Conservation (phyloP, 2,329 filamentous ascomycete species). For the Xylariaceae sp. region DNA sequence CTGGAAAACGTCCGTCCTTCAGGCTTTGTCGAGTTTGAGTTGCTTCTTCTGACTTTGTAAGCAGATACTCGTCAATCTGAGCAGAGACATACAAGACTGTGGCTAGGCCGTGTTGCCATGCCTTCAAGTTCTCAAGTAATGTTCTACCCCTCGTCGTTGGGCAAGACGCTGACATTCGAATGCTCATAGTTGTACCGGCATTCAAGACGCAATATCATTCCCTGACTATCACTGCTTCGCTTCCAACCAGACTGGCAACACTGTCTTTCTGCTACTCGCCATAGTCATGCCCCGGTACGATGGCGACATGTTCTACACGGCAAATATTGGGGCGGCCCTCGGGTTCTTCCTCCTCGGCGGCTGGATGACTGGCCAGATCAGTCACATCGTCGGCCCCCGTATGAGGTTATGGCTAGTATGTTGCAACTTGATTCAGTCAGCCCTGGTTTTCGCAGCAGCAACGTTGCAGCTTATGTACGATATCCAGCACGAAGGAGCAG, state of each 20-base stretch:
- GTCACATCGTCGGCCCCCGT: slow-evolving; percentile 58
- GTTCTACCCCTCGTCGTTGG: not conserved
- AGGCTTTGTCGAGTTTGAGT: slow-evolving; percentile 52
- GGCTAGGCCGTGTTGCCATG: not conserved
- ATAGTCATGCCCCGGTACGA: slow-evolving; percentile 56
- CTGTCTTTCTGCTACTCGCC: slow-evolving; percentile 62
- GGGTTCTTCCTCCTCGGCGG: slow-evolving; percentile 63
- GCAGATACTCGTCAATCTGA: slow-evolving; percentile 17
- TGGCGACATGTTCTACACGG: slow-evolving; percentile 56
- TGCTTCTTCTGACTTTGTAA: slow-evolving; percentile 55
- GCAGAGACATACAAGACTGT: not conserved
- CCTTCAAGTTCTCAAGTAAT: not conserved
- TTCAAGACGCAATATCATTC: slow-evolving; percentile 66
- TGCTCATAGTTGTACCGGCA: slow-evolving; percentile 51
- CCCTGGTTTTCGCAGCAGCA: slow-evolving; percentile 60
- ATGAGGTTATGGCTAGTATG: slow-evolving; percentile 60
- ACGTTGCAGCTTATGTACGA: slow-evolving; percentile 54
- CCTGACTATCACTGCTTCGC: slow-evolving; percentile 68
- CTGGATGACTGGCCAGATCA: slow-evolving; percentile 62
- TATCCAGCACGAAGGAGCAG: slow-evolving; percentile 43
- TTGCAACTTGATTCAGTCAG: slow-evolving; percentile 62
- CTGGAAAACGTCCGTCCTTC: slow-evolving; percentile 48
- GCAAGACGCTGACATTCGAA: slow-evolving; percentile 10
- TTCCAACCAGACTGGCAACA: slow-evolving; percentile 71
- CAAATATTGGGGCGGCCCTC: slow-evolving; percentile 62